These are phyloP conservation scores for Allantophomopsis lycopodina DNA, from an alignment of 2,329 filamentous ascomycete genomes.

Conservation along the genomic window DNA sequence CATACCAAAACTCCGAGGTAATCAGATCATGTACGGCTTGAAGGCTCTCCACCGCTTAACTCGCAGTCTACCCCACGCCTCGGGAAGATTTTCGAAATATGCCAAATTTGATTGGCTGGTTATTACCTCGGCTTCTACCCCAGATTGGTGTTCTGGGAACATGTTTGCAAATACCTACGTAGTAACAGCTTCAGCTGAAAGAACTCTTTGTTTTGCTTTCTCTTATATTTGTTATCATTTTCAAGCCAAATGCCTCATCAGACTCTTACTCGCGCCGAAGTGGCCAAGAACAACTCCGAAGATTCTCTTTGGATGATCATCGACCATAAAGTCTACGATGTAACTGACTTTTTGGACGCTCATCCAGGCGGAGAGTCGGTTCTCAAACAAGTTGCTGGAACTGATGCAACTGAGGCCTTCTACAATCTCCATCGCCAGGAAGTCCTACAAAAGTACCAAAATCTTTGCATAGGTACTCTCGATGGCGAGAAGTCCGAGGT, in stretches of 20 bases:
- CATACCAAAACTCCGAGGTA: too few species aligned
- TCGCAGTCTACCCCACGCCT: too few species aligned
- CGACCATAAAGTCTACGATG: slow-evolving; percentile 78
- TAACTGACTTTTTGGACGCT: slow-evolving; percentile 72
- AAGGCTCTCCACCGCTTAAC: too few species aligned
- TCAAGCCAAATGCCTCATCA: slow-evolving; percentile 13
- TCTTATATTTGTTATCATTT: neutral
- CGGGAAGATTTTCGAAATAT: too few species aligned
- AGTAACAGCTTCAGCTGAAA: too few species aligned
- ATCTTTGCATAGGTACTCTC: slow-evolving; percentile 63
- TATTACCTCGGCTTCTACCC: too few species aligned
- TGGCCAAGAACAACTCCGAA: slow-evolving; percentile 62
- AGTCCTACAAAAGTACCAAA: slow-evolving; percentile 67
- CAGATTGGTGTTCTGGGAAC: too few species aligned
- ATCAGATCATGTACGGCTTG: too few species aligned
- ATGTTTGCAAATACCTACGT: too few species aligned
- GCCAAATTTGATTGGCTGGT: too few species aligned
- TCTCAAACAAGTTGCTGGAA: slow-evolving; percentile 65
- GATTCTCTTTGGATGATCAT: slow-evolving; percentile 75
- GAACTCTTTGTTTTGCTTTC: too few species aligned
- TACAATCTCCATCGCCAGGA: slow-evolving; percentile 90
- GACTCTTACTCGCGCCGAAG: slow-evolving; percentile 40
- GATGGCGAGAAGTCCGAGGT: slow-evolving; percentile 64
- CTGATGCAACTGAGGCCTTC: slow-evolving; percentile 70
- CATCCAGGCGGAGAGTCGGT: slow-evolving; percentile 76